Evolutionary conservation across 139 green algal species (phyloP).

Genomic region (Chara braunii): DNA sequence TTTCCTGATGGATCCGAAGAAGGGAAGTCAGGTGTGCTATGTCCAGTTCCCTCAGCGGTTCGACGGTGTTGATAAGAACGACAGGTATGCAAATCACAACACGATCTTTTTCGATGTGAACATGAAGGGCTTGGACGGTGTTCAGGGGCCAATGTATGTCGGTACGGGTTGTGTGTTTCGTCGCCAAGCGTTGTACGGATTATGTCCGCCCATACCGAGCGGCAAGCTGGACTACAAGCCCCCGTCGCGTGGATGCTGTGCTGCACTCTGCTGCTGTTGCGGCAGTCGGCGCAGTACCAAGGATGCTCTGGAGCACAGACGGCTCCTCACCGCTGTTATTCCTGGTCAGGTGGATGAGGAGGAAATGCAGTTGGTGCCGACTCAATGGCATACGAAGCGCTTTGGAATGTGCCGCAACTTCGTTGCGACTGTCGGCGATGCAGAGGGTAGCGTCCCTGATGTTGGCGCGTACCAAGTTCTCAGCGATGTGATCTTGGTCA

Average conservation of each 20-base stretch:
- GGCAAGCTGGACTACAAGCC: no score
- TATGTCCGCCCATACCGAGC: no score
- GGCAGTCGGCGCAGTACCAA: no score
- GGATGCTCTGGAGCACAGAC: no score
- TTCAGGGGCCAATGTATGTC: constrained; percentile 29
- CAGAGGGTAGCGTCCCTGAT: not conserved
- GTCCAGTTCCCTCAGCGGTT: constrained; percentile 38
- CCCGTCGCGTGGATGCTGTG: no score
- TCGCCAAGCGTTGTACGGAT: constrained; percentile 23
- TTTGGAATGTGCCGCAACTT: constrained; percentile 31
- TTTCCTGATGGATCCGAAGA: constrained; percentile 20
- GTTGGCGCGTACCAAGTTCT: no score
- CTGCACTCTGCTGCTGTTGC: no score
- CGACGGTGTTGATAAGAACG: constrained; percentile 24
- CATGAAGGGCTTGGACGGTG: constrained; percentile 28
- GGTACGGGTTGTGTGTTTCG: constrained; percentile 25
- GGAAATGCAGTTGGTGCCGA: no score
- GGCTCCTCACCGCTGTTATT: no score
- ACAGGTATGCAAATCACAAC: constrained; percentile 40
- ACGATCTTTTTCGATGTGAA: constrained; percentile 37
- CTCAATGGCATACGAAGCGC: not conserved
- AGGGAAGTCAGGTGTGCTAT: constrained; percentile 2
- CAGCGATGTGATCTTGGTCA: constrained; percentile 29
- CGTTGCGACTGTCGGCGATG: not conserved
- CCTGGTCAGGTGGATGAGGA: no score